Percentiles rank a stretch among this genome's conserved stretches.
These are phyloP conservation scores for Paraphoma sp. DNA, from an alignment of 2,329 filamentous ascomycete genomes.

Conservation along the genomic window DNA sequence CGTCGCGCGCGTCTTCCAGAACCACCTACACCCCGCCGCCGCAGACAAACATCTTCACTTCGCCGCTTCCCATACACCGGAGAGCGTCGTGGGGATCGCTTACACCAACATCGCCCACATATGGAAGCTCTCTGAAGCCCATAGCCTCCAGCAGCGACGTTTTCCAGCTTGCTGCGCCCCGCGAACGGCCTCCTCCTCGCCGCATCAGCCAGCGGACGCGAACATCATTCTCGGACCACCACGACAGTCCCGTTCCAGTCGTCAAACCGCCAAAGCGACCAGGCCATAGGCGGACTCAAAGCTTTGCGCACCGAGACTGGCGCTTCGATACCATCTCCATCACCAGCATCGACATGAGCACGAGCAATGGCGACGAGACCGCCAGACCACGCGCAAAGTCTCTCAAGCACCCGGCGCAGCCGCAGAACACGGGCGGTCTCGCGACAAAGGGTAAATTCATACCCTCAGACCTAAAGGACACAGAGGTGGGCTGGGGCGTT, in stretches of 20 bases:
- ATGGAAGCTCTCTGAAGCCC: constrained; percentile 22
- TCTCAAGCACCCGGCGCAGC: constrained; percentile 54
- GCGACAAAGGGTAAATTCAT: constrained; percentile 84
- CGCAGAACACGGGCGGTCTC: constrained; percentile 58
- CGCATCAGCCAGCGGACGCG: constrained; percentile 42
- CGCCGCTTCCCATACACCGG: constrained; percentile 52
- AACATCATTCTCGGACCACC: constrained; percentile 45
- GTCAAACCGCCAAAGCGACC: constrained; percentile 44
- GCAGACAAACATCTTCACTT: constrained; percentile 54
- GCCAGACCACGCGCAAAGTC: constrained; percentile 41
- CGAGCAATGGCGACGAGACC: constrained; percentile 38
- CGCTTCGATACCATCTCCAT: constrained; percentile 80
- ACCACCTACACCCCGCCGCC: constrained; percentile 49
- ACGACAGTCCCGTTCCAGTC: constrained; percentile 43
- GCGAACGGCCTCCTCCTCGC: constrained; percentile 27
- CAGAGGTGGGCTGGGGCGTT: constrained; percentile 87
- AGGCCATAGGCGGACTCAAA: constrained; percentile 28
- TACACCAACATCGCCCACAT: constrained; percentile 16
- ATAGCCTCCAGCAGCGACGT: constrained; percentile 34
- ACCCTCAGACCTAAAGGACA: constrained; percentile 72
- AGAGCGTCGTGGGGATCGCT: constrained; percentile 47
- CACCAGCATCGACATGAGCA: constrained; percentile 78
- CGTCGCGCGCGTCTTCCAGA: constrained; percentile 43
- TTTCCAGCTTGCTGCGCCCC: constrained; percentile 12
- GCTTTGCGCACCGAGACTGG: constrained; percentile 67